Base-by-base conservation (phyloP, 441 rosid genomes). In the Pelargonium citronellum region DNA sequence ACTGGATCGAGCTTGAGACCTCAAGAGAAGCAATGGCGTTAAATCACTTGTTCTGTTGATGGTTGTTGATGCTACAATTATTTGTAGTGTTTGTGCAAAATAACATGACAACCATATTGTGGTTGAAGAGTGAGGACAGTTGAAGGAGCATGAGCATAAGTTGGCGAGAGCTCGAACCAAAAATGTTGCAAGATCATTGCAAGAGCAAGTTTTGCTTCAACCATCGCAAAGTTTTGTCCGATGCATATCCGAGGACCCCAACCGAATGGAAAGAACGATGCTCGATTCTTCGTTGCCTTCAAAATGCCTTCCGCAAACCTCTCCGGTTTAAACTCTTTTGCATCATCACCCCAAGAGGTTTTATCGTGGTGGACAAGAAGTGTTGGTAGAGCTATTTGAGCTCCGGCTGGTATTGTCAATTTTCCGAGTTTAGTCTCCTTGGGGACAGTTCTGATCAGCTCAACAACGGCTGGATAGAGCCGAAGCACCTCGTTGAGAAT, bases 241-340 rank as follows among this genome's bases (percentile, higher is more conserved):
- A 81, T 81, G 79, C 89, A 86, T 34, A 82, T 77, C 22, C 87
- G 78, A 71, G 87, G 81, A 67, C 87, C 87, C 85, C 80, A 76
- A 57, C 79, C 80, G 34, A 86, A 84, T 1, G 85, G 87, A 4
- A 82, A 39, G 62, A 69, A 82, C 5, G 77, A 66, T 46, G 73
- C 77, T 67, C 75, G 80, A 68, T 73, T 70, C 77, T 83, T 83
- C 0, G 85, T 76, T 2, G 83, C 86, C 71, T 84, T 86, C 1
- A 85, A 75, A 64, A 84, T 73, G 61, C 89, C 89, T 67, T 79
- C 83, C 0, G 71, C 64, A 41, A 86, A 86, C 66, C 87, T 82
- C 17, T 84, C 84, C 0, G 87, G 85, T 15, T 79, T 83, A 62
- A 86, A 83, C 72, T 86, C 83, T 39, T 7, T 58, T 11, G 68